These are phyloP conservation scores for Coelastrella sp. DNA, from an alignment of 139 green algal species.

Conservation along the genomic window DNA sequence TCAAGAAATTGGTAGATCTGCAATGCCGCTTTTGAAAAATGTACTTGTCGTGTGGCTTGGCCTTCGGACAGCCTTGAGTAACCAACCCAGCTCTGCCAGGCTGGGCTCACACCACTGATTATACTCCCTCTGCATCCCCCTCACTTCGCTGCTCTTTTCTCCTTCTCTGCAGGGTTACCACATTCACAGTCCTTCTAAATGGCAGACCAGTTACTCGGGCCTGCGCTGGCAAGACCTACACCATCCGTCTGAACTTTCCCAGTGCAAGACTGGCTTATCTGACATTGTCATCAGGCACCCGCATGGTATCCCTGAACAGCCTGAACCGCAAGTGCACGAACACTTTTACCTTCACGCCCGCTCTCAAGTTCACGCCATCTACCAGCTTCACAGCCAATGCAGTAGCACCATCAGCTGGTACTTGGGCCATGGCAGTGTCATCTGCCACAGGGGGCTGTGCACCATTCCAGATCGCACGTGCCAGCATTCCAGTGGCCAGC, in stretches of 20 bases:
- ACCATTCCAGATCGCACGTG: background rate
- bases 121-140: background rate
- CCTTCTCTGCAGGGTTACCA: background rate
- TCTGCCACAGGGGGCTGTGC: background rate
- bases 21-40: too few relatives aligned
- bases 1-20: too few relatives aligned
- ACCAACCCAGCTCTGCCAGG: background rate
- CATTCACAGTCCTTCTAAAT: background rate
- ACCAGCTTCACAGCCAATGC: background rate
- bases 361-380: background rate
- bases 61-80: too few relatives aligned
- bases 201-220: background rate
- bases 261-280: background rate
- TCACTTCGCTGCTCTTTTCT: background rate
- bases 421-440: background rate
- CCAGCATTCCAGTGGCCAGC: background rate
- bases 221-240: slow-evolving; percentile 26
- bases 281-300: background rate
- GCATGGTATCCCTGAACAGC: background rate
- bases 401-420: background rate
- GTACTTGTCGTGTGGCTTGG: too few relatives aligned
- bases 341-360: background rate
- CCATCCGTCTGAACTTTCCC: background rate
- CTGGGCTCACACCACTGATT: background rate
- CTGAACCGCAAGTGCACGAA: slow-evolving; percentile 6